phyloP scores from a whole-genome alignment of 176 grass and related monocot species.

The Zoysia japonica region DNA sequence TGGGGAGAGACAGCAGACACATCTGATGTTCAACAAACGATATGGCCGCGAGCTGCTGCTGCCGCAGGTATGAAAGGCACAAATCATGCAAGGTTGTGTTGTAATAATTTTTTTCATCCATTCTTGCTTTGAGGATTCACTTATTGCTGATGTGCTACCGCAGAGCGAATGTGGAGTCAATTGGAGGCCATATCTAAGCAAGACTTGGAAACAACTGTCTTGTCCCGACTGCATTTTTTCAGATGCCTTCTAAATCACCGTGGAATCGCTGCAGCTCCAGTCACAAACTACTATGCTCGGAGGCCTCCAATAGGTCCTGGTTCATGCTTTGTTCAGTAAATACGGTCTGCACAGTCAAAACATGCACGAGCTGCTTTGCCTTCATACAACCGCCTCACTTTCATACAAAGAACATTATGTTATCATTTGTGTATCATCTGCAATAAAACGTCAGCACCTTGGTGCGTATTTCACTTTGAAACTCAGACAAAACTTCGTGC shows the following conservation, averaged over 20 bases:
- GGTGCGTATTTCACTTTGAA: slow-evolving; percentile 4
- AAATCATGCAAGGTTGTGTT: neutral
- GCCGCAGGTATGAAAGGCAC: slow-evolving; percentile 61
- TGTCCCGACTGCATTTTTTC: slow-evolving; percentile 72
- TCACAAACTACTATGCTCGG: slow-evolving; percentile 71
- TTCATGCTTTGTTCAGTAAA: slow-evolving; percentile 80
- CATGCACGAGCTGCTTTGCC: slow-evolving; percentile 14
- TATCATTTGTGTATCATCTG: slow-evolving; percentile 16
- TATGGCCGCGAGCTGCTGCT: slow-evolving; percentile 92
- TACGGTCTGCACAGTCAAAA: neutral
- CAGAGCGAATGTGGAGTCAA: slow-evolving; percentile 89
- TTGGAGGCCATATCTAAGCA: slow-evolving; percentile 60
- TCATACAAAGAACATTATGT: slow-evolving; percentile 6
- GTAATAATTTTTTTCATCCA: neutral
- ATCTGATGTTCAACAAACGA: slow-evolving; percentile 84
- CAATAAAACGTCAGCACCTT: slow-evolving; percentile 22
- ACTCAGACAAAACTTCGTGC: slow-evolving; percentile 22
- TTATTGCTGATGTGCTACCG: slow-evolving; percentile 4
- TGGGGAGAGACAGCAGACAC: slow-evolving; percentile 88
- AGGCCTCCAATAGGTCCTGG: slow-evolving; percentile 58
- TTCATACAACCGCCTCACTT: slow-evolving; percentile 30
- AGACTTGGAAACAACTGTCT: slow-evolving; percentile 67
- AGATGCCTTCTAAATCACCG: slow-evolving; percentile 84
- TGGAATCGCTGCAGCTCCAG: slow-evolving; percentile 77
- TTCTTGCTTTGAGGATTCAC: neutral